These are phyloP conservation scores for Penicillium cosmopolitanum DNA, from an alignment of 495 filamentous ascomycete genomes.

Conservation along the genomic window DNA sequence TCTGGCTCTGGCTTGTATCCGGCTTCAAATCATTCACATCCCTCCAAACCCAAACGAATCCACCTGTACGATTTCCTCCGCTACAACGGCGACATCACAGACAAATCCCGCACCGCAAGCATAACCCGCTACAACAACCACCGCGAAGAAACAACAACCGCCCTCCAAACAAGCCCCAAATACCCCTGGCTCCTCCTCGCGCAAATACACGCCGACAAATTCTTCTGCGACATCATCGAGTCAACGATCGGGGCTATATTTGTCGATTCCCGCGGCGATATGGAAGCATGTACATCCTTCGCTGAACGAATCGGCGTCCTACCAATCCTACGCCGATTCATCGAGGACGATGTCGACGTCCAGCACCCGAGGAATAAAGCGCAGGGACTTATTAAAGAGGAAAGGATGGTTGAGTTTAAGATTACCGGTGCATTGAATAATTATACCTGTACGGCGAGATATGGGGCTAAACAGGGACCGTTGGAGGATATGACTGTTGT, in stretches of 20 bases:
- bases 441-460: background rate
- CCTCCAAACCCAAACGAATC: background rate
- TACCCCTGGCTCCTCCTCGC: background rate
- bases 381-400: slow-evolving; percentile 54
- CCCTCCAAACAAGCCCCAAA: background rate
- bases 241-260: slow-evolving; percentile 81
- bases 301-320: slow-evolving; percentile 68
- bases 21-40: no score
- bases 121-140: background rate
- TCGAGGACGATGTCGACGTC: slow-evolving; percentile 62
- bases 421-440: background rate
- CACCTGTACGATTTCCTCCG: background rate
- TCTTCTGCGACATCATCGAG: slow-evolving; percentile 87
- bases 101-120: background rate
- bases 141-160: background rate
- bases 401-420: slow-evolving; percentile 23
- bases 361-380: slow-evolving; percentile 76
- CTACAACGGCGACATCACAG: background rate
- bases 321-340: slow-evolving; percentile 60
- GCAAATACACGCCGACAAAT: slow-evolving; percentile 70
- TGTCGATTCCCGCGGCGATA: slow-evolving; percentile 69
- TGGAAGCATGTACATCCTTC: slow-evolving; percentile 59
- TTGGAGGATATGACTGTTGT: background rate
- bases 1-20: background rate
- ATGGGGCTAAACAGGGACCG: background rate